Conservation (phyloP, 352 stramenopile genomes). For the Pythium insidiosum region DNA sequence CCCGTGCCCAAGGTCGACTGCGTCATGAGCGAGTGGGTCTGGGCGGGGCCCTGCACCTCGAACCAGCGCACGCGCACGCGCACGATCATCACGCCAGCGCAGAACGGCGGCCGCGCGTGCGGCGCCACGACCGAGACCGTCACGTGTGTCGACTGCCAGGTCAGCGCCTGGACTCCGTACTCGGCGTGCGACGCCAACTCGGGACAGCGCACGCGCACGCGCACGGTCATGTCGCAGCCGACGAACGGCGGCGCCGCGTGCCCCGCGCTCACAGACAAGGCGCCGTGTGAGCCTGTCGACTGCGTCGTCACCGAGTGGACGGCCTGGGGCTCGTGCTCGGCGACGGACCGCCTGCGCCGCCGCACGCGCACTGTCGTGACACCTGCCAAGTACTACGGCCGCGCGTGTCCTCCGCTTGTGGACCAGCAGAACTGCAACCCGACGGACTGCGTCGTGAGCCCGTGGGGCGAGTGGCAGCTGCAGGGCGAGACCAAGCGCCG, state of each 20-base stretch:
- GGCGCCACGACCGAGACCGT: slow-evolving; percentile 2
- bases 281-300: slow-evolving; percentile 34
- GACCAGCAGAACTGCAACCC: slow-evolving; percentile 60
- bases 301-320: slow-evolving; percentile 51
- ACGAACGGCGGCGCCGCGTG: slow-evolving; percentile 37
- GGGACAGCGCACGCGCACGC: slow-evolving; percentile 27
- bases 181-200: slow-evolving; percentile 7
- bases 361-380: slow-evolving; percentile 37
- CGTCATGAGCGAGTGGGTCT: slow-evolving; percentile 16
- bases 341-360: slow-evolving; percentile 20
- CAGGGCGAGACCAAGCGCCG: slow-evolving; percentile 34
- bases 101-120: slow-evolving; percentile 11
- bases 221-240: slow-evolving; percentile 34
- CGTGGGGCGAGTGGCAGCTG: slow-evolving; percentile 36
- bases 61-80: slow-evolving; percentile 15
- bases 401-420: slow-evolving; percentile 26
- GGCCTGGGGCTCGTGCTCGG: slow-evolving; percentile 26
- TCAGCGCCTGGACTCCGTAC: slow-evolving; percentile 14
- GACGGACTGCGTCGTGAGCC: slow-evolving; percentile 43
- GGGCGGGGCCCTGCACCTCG: slow-evolving; percentile 14
- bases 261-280: slow-evolving; percentile 23
- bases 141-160: slow-evolving; percentile 14
- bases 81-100: slow-evolving; percentile 10
- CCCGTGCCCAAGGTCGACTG: slow-evolving; percentile 21
- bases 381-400: slow-evolving; percentile 32